Percentiles rank a stretch among this genome's conserved stretches.
phyloP scores from a whole-genome alignment of 2,329 filamentous ascomycete genomes.

The Nemania serpens region DNA sequence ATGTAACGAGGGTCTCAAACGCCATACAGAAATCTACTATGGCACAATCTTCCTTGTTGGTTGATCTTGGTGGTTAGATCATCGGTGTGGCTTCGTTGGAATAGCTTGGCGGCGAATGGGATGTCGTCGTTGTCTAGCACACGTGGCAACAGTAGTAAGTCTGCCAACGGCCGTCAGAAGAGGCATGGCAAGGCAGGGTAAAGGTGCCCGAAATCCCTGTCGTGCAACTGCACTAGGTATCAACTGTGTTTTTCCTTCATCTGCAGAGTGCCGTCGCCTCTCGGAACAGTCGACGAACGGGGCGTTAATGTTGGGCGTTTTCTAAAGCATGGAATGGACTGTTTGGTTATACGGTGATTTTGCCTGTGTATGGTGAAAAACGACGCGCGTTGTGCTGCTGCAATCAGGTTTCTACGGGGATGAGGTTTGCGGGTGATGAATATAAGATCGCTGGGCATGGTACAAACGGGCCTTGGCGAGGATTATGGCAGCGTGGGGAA shows the following conservation, averaged over 20 bases:
- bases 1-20: conserved; percentile 18
- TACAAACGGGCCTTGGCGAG: conserved; percentile 8
- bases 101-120: neutral
- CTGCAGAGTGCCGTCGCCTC: conserved; percentile 38
- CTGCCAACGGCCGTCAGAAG: conserved; percentile 23
- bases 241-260: conserved; percentile 22
- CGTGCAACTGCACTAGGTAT: conserved; percentile 31
- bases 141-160: conserved; percentile 34
- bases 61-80: neutral
- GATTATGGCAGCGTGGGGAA: conserved; percentile 10
- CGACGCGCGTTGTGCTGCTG: conserved; percentile 18
- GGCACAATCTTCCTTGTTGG: neutral
- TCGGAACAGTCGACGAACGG: conserved; percentile 32
- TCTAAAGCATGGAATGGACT: conserved; percentile 8
- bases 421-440: neutral
- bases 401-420: neutral
- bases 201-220: conserved; percentile 34
- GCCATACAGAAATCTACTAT: neutral
- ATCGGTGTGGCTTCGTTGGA: neutral
- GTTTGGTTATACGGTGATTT: conserved; percentile 11
- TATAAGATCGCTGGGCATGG: conserved; percentile 1
- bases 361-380: conserved; percentile 1
- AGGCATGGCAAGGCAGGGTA: conserved; percentile 21
- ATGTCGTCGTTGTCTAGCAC: conserved; percentile 22
- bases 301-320: conserved; percentile 21